Conservation (phyloP, 306 rosid genomes). For the Hippophae tibetana region DNA sequence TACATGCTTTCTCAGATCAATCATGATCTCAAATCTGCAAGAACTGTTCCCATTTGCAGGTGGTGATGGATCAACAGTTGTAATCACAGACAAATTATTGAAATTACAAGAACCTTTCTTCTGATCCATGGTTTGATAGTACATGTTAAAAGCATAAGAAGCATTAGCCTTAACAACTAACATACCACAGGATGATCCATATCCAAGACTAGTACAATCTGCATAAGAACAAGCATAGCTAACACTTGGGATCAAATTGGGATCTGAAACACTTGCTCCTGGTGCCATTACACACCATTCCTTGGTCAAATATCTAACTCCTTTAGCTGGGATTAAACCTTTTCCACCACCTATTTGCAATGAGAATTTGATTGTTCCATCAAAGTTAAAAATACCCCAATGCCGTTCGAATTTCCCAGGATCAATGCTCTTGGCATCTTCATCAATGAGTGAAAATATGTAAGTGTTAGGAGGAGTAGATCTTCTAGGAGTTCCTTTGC, state of each 20-base stretch:
- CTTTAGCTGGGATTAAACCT: constrained; percentile 54
- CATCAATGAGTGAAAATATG: constrained; percentile 63
- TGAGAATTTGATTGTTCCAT: constrained; percentile 60
- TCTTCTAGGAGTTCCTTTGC: constrained; percentile 69
- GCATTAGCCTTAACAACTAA: constrained; percentile 54
- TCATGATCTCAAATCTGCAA: constrained; percentile 73
- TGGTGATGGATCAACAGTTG: constrained; percentile 61
- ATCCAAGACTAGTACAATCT: constrained; percentile 70
- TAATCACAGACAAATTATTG: constrained; percentile 29
- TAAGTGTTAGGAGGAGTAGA: constrained; percentile 55
- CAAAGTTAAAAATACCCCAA: constrained; percentile 80
- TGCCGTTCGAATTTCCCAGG: constrained; percentile 93
- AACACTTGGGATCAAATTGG: constrained; percentile 32
- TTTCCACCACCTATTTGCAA: constrained; percentile 44
- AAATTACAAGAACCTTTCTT: constrained; percentile 52
- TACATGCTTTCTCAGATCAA: constrained; percentile 52
- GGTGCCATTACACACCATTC: constrained; percentile 83
- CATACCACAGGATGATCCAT: constrained; percentile 59
- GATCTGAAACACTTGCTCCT: constrained; percentile 43
- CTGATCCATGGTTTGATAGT: constrained; percentile 72
- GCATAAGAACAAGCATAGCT: constrained; percentile 69
- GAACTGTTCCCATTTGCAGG: constrained; percentile 5
- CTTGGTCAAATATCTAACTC: constrained; percentile 52
- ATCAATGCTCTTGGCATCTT: constrained; percentile 62
- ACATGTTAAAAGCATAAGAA: constrained; percentile 81